Evolutionary conservation across 495 filamentous ascomycete genomes (phyloP).

Genomic region (Achaetomiella virescens): DNA sequence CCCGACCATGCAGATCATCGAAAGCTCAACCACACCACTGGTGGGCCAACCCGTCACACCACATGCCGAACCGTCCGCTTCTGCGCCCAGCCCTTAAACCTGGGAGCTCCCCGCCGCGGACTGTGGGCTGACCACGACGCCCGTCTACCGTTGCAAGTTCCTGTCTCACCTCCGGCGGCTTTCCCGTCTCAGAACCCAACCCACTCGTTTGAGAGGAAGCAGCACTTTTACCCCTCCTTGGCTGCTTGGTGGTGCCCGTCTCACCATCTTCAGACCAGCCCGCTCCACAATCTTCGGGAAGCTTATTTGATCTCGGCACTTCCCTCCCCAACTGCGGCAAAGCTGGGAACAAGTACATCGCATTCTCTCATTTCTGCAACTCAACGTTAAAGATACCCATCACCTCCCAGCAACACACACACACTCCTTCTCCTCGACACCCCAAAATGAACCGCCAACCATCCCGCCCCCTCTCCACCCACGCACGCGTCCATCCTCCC

Average conservation of each 20-base stretch:
- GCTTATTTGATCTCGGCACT: no score
- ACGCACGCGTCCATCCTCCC: constrained; percentile 38
- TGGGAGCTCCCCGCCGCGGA: neutral
- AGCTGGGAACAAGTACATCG: neutral
- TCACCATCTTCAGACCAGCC: no score
- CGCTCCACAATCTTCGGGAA: no score
- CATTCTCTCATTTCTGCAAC: neutral
- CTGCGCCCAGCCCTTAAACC: neutral
- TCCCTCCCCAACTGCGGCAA: neutral
- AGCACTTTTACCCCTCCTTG: neutral
- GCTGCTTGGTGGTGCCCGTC: no score
- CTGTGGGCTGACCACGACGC: constrained; percentile 1
- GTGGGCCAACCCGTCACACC: constrained; percentile 10
- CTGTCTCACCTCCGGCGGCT: neutral
- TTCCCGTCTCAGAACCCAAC: neutral
- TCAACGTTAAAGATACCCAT: neutral
- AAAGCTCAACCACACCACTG: constrained; percentile 9
- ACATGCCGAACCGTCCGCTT: constrained; percentile 13
- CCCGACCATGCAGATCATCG: constrained; percentile 4
- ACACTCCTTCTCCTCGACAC: neutral
- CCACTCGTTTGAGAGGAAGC: neutral
- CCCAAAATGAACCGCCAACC: constrained; percentile 27
- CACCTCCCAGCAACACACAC: neutral
- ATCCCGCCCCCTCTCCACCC: constrained; percentile 31
- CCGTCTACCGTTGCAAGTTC: neutral